A percentile compares a stretch with the other conserved stretches of the same genome.
These are phyloP conservation scores for Chytriomyces confervae DNA, from an alignment of 192 early-diverging fungal species.

Conservation along the genomic window DNA sequence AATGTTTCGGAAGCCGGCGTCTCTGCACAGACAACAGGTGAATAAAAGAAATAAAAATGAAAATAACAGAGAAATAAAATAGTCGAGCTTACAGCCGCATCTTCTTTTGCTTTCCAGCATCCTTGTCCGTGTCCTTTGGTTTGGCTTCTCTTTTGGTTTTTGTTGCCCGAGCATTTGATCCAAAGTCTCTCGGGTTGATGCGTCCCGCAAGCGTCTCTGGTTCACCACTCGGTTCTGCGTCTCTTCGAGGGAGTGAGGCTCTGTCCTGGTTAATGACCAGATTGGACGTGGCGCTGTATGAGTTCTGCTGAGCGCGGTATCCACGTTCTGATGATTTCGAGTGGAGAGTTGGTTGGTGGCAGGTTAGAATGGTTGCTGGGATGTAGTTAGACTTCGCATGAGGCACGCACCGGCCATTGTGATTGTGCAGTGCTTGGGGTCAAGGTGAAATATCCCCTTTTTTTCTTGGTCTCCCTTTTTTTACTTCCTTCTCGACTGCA, in stretches of 20 bases:
- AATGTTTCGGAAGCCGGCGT: slow-evolving; percentile 56
- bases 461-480: too few species aligned
- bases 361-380: too few species aligned
- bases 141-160: slow-evolving; percentile 42
- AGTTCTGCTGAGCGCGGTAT: slow-evolving; percentile 40
- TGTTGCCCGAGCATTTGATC: slow-evolving; percentile 56
- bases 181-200: slow-evolving; percentile 85
- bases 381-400: too few species aligned
- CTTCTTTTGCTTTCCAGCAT: slow-evolving; percentile 38
- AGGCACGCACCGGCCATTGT: too few species aligned
- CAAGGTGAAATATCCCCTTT: too few species aligned
- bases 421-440: too few species aligned
- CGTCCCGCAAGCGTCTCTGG: slow-evolving; percentile 88
- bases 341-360: too few species aligned
- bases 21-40: neutral
- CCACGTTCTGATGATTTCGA: slow-evolving; percentile 26
- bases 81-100: neutral
- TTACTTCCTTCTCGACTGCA: too few species aligned
- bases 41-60: too few species aligned
- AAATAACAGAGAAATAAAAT: too few species aligned
- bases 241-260: slow-evolving; percentile 75
- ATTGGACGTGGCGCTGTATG: slow-evolving; percentile 87
- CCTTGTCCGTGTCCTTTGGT: slow-evolving; percentile 41
- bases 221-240: slow-evolving; percentile 95
- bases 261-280: slow-evolving; percentile 93